phyloP scores from a whole-genome alignment of 1,284 basidiomycete genomes.

The Ceratobasidium sp. region DNA sequence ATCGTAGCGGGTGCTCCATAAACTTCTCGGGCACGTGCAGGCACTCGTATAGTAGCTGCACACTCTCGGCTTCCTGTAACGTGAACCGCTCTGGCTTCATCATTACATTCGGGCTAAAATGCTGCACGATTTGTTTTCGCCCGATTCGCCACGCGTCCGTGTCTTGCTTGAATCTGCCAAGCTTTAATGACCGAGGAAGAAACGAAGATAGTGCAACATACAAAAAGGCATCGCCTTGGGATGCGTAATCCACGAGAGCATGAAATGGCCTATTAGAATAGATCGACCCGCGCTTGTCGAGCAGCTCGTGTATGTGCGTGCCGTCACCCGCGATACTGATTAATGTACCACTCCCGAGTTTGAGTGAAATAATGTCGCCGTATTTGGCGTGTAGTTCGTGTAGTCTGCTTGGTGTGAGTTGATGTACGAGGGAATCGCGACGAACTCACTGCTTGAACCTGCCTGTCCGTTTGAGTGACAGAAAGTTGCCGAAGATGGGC shows the following conservation, averaged over 20 bases:
- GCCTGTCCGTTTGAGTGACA: neutral
- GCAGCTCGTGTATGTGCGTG: neutral
- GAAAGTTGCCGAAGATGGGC: slow-evolving; percentile 5
- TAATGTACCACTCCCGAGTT: slow-evolving; percentile 9
- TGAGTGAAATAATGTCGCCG: slow-evolving; percentile 16
- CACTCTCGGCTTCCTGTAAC: slow-evolving; percentile 17
- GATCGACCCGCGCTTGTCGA: slow-evolving; percentile 31
- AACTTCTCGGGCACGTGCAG: slow-evolving; percentile 8
- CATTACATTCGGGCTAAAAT: neutral
- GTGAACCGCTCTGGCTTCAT: neutral
- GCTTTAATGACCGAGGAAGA: no score
- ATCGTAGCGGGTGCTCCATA: slow-evolving; percentile 27
- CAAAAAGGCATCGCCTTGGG: slow-evolving; percentile 10
- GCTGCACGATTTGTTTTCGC: no score
- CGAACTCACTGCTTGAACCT: neutral
- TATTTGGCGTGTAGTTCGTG: slow-evolving; percentile 13
- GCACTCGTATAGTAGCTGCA: slow-evolving; percentile 20
- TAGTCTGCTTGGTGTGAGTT: neutral
- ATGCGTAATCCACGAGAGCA: neutral
- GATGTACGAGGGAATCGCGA: neutral
- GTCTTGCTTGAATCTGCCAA: slow-evolving; percentile 13
- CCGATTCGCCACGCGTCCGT: slow-evolving; percentile 23
- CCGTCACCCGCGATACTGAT: slow-evolving; percentile 24
- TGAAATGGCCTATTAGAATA: slow-evolving; percentile 8
- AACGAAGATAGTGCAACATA: neutral